Evolutionary conservation across 2,329 filamentous ascomycete genomes (phyloP), one percentile per base, ranked within the genome.

Genomic region (Colletotrichum musicola): DNA sequence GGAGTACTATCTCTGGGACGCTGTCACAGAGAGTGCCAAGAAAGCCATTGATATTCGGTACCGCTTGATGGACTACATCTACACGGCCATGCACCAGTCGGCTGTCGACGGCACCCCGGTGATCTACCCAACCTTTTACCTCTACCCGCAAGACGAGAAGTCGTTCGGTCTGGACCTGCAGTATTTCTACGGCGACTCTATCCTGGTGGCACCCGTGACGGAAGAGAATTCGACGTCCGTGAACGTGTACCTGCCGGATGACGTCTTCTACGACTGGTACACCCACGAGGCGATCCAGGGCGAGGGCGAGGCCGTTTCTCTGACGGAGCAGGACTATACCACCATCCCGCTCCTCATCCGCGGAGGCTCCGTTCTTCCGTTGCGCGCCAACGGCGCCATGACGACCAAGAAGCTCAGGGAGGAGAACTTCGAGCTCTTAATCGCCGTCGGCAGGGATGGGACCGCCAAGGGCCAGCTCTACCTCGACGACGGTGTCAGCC

Each of bases 11-110:
- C 86, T 83, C 53, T 94, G 91, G 90, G 80, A 83, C 0, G 79
- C 82, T 1, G 91, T 93, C 5, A 83, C 91, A 0, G 80, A 85
- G 9, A 90, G 91, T 0, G 91, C 91, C 0, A 86, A 85, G 63
- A 90, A 88, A 67, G 91, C 89, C 18, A 93, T 95, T 73, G 86
- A 86, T 35, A 89, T 90, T 55, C 87, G 93, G n/a, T 95, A 95
- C 81, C 85, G 87, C 38, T 83, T 95, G n/a, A 83, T 95, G n/a
- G 92, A 94, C 74, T 95, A 95, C 80, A 84, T 93, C 68, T 95
- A 95, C 82, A 94, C 92, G 1, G 88, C 89, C 0, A 83, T 94
- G 72, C 83, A 90, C 75, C 79, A 81, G 64, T 87, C 93, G 76
- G 86, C 84, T 35, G 74, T 82, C 18, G 85, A 85, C 25, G 93